Base-by-base conservation (phyloP, 768 basidiomycete genomes). In the Jaapia argillacea region DNA sequence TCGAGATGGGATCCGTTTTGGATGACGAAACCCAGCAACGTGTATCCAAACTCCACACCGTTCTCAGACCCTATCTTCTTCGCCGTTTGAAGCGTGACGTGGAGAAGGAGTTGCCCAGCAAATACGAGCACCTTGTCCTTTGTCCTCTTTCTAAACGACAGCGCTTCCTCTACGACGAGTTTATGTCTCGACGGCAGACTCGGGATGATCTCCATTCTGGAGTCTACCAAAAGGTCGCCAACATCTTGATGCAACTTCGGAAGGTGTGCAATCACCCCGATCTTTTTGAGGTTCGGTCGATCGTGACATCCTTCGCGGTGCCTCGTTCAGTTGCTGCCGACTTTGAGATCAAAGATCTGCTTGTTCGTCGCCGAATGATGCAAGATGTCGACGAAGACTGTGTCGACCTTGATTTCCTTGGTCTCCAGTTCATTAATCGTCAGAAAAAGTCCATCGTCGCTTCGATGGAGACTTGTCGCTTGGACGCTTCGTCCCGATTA, bases 61-160 rank as follows among this genome's bases (percentile, higher is more conserved):
- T 99, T 39, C 67, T 99, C n/a, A 83, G 92, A 24, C 96, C 96
- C 0, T 98, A 96, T 64, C 75, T 98, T 16, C 79, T 98, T 7
- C 83, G 96, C 10, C 80, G 96, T n/a, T 72, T 98, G 46, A 98
- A 99, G 60, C 79, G 85, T n/a, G 93, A 98, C 55, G 96, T 99
- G 13, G 92, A 97, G 65, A 90, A 87, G 60, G 85, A 91, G 51
- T 69, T 99, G 4, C 96, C 96, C 1, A 89, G 83, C 64, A 96
- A 96, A 56, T 88, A 75, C 55, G 92, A 94, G 48, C 91, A 96
- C 58, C 75, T 93, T 40, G 77, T 91, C 16, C 71, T 93, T 28
- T 93, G 91, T 52, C 79, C 81, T 10, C 67, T 96, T 13, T 92
- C 90, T 26, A 94, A 92, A 57, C 74, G 91, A 7, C 91, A 96